phyloP scores from a whole-genome alignment of 2,329 filamentous ascomycete genomes.

The Venturia aucupariae region DNA sequence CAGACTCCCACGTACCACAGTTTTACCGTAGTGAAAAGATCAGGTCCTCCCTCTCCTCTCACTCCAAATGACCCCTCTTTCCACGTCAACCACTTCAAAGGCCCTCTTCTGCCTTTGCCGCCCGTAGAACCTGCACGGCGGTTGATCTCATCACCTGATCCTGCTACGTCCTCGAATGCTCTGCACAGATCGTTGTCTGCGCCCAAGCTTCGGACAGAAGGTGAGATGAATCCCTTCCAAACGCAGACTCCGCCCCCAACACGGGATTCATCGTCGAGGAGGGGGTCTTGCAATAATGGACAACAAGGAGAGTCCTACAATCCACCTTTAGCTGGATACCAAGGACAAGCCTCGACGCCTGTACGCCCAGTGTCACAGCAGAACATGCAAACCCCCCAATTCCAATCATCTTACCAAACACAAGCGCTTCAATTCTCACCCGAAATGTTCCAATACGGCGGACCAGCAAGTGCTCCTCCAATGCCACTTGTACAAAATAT shows the following conservation, averaged over 20 bases:
- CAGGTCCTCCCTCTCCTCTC: slow-evolving; percentile 24
- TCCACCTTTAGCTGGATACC: slow-evolving; percentile 32
- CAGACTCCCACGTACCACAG: slow-evolving; percentile 32
- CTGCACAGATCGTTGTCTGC: slow-evolving; percentile 14
- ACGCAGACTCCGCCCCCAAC: slow-evolving; percentile 57
- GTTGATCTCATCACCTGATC: slow-evolving; percentile 48
- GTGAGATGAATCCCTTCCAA: slow-evolving; percentile 33
- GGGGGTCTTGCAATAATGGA: slow-evolving; percentile 30
- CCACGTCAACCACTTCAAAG: slow-evolving; percentile 54
- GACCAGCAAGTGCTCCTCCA: slow-evolving; percentile 46
- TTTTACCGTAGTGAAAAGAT: slow-evolving; percentile 26
- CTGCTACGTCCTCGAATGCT: neutral
- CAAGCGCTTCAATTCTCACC: slow-evolving; percentile 48
- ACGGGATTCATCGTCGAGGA: slow-evolving; percentile 43
- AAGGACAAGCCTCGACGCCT: slow-evolving; percentile 23
- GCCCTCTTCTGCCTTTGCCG: slow-evolving; percentile 45
- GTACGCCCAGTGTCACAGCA: slow-evolving; percentile 18
- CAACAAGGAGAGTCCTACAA: slow-evolving; percentile 22
- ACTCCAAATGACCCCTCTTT: slow-evolving; percentile 36
- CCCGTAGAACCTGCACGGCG: slow-evolving; percentile 51
- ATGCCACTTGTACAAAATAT: slow-evolving; percentile 36
- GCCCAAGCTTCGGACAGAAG: slow-evolving; percentile 17
- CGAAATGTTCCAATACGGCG: slow-evolving; percentile 46
- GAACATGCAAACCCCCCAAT: slow-evolving; percentile 15
- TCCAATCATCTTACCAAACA: slow-evolving; percentile 38